Conservation (phyloP, 2,329 filamentous ascomycete genomes). For the Elsinoe perseae region DNA sequence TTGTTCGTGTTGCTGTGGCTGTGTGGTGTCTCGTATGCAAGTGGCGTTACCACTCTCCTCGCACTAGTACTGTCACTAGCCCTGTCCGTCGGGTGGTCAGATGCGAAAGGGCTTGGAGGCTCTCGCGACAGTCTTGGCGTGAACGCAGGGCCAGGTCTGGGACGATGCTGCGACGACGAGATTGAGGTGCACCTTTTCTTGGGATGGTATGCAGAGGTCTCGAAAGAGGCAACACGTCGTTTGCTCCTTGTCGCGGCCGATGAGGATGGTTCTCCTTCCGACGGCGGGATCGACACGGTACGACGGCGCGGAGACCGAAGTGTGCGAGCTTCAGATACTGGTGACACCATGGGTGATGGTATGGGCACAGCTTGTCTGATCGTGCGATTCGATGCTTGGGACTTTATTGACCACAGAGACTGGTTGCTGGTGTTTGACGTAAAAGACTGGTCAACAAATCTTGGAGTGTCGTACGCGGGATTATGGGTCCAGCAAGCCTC, state of each 20-base stretch:
- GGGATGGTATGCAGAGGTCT: conserved; percentile 26
- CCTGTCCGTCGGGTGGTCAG: conserved; percentile 23
- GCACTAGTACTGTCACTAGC: conserved; percentile 30
- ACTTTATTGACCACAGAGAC: conserved; percentile 31
- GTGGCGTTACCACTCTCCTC: conserved; percentile 37
- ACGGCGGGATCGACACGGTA: conserved; percentile 25
- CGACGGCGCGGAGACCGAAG: conserved; percentile 16
- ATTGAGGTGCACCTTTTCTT: conserved; percentile 49
- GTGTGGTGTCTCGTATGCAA: conserved; percentile 68
- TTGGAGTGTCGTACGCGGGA: conserved; percentile 53
- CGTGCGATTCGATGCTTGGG: conserved; percentile 24
- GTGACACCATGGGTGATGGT: conserved; percentile 25
- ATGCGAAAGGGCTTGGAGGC: conserved; percentile 36
- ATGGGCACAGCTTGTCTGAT: conserved; percentile 26
- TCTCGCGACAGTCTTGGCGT: conserved; percentile 40
- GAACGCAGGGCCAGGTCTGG: conserved; percentile 28
- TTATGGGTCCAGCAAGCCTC: conserved; percentile 40
- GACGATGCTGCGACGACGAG: conserved; percentile 42
- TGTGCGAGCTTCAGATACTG: conserved; percentile 27
- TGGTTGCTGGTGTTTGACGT: conserved; percentile 31
- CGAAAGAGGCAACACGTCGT: conserved; percentile 28
- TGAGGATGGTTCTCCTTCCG: conserved; percentile 17
- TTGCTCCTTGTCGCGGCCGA: conserved; percentile 21
- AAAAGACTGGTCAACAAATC: conserved; percentile 40
- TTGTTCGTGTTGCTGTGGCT: conserved; percentile 37